These are phyloP conservation scores for Colletotrichum sp. DNA, from an alignment of 2,329 filamentous ascomycete genomes.

Conservation along the genomic window DNA sequence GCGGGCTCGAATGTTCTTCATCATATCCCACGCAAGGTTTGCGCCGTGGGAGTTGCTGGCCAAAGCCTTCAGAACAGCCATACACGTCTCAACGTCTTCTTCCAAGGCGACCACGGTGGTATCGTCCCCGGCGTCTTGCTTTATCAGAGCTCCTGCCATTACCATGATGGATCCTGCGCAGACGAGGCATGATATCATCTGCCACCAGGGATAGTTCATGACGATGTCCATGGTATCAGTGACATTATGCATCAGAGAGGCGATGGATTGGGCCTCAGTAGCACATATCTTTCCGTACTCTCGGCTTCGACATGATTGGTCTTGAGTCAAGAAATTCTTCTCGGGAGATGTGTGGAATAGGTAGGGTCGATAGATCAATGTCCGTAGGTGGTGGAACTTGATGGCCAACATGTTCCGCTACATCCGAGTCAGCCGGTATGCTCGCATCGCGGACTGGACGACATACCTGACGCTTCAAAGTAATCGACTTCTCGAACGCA, in stretches of 20 bases:
- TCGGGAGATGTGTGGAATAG: neutral
- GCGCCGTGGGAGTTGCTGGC: neutral
- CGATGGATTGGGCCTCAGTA: neutral
- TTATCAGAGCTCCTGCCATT: neutral
- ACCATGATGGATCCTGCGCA: neutral
- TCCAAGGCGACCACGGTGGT: neutral
- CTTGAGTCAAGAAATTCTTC: neutral
- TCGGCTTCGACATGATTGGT: neutral
- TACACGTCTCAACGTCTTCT: neutral
- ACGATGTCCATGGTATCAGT: neutral
- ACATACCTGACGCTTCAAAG: neutral
- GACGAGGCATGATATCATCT: neutral
- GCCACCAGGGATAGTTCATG: neutral
- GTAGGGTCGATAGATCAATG: neutral
- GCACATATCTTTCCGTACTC: neutral
- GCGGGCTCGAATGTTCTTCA: neutral
- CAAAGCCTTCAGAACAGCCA: neutral
- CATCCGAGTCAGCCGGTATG: neutral
- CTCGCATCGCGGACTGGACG: accelerated
- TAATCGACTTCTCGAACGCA: neutral
- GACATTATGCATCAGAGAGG: neutral
- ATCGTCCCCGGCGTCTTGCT: neutral
- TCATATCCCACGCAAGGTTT: neutral
- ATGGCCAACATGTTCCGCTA: neutral
- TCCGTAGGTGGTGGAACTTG: neutral